Evolutionary conservation across 345 rosid species (phyloP).

Genomic region (Pseudoturritis turrita): DNA sequence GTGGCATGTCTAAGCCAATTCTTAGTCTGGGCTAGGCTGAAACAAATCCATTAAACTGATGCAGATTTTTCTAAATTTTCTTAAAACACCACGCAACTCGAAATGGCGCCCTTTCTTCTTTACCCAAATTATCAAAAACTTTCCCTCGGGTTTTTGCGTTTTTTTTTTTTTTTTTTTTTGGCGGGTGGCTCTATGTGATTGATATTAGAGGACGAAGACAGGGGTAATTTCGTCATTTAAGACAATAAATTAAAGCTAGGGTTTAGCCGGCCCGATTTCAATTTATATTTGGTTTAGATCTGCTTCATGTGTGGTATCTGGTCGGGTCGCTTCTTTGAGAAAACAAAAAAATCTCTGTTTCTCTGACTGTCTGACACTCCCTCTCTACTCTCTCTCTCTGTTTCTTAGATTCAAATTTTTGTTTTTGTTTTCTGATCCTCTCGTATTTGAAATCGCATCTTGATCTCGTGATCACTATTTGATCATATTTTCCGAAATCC

Average conservation of each 20-base stretch:
- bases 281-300: conserved; percentile 33
- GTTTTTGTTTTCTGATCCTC: neutral
- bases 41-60: too few relatives aligned
- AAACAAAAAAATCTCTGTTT: neutral
- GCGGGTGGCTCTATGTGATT: too few relatives aligned
- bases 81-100: neutral
- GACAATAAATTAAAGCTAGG: conserved; percentile 12
- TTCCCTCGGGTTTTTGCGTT: neutral
- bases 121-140: neutral
- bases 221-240: conserved; percentile 28
- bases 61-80: too few relatives aligned
- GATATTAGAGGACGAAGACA: too few relatives aligned
- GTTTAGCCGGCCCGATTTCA: conserved; percentile 30
- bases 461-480: neutral
- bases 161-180: too few relatives aligned
- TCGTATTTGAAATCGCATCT: neutral
- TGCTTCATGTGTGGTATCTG: conserved; percentile 33
- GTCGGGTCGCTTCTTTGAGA: conserved; percentile 29
- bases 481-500: too few relatives aligned
- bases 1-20: neutral
- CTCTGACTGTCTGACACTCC: conserved; percentile 26
- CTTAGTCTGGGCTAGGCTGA: too few relatives aligned
- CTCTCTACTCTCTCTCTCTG: conserved; percentile 12
- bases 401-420: conserved; percentile 2
- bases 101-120: conserved; percentile 21